These are phyloP conservation scores for Rubroshorea leprosula DNA, from an alignment of 345 rosid species.

Conservation along the genomic window DNA sequence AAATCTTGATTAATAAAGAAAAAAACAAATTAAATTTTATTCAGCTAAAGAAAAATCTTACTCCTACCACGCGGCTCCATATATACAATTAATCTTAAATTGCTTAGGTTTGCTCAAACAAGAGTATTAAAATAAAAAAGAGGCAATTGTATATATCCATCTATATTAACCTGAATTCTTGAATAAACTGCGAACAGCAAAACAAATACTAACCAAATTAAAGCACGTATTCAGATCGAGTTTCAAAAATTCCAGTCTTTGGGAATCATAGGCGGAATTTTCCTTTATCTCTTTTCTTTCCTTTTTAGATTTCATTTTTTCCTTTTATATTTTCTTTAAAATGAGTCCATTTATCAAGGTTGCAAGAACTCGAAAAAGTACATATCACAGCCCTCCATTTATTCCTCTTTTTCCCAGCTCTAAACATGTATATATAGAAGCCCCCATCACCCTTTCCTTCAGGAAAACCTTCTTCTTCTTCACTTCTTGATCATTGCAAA, in stretches of 20 bases:
- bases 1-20: too few relatives aligned
- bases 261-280: constrained; percentile 1
- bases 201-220: not conserved
- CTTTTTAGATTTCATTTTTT: not conserved
- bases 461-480: not conserved
- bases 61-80: too few relatives aligned
- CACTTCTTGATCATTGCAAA: too few relatives aligned
- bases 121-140: too few relatives aligned
- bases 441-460: not conserved
- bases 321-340: not conserved
- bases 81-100: too few relatives aligned
- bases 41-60: too few relatives aligned
- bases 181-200: not conserved
- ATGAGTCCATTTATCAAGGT: not conserved
- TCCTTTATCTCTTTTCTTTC: constrained; percentile 2
- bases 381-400: not conserved
- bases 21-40: too few relatives aligned
- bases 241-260: not conserved
- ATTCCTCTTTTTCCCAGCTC: not conserved
- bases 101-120: too few relatives aligned
- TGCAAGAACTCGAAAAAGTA: not conserved
- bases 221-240: not conserved
- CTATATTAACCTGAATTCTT: not conserved
- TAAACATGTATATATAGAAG: not conserved
- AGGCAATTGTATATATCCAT: not conserved